phyloP scores from a whole-genome alignment of 1,139 yeast genomes.

The Debaryomyces psychrophilus region DNA sequence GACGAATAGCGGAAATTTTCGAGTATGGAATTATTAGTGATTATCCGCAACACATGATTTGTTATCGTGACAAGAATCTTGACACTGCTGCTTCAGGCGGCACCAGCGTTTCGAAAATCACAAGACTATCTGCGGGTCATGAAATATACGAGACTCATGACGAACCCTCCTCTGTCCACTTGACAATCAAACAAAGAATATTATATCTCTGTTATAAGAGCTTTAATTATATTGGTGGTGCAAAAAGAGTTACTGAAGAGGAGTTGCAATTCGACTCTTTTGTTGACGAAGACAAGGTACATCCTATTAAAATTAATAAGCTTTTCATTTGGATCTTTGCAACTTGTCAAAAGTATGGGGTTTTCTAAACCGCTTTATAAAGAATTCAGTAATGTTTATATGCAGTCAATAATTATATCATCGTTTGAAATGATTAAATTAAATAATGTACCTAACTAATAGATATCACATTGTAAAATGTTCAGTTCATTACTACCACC shows the following conservation, averaged over 20 bases:
- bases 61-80: slow-evolving; percentile 14
- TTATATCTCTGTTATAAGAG: slow-evolving; percentile 20
- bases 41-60: slow-evolving; percentile 49
- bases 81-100: slow-evolving; percentile 4
- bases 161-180: slow-evolving; percentile 13
- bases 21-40: slow-evolving; percentile 66
- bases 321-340: slow-evolving; percentile 29
- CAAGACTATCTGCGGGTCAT: slow-evolving; percentile 14
- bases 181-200: slow-evolving; percentile 28
- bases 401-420: neutral
- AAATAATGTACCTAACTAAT: neutral
- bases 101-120: slow-evolving; percentile 14
- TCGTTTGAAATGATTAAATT: neutral
- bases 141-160: slow-evolving; percentile 9
- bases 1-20: slow-evolving; percentile 27
- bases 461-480: slow-evolving; percentile 21
- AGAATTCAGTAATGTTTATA: neutral
- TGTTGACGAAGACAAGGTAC: slow-evolving; percentile 31
- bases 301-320: slow-evolving; percentile 19
- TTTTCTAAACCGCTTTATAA: slow-evolving; percentile 27
- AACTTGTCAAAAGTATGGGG: slow-evolving; percentile 36
- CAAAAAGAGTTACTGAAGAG: slow-evolving; percentile 23
- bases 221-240: slow-evolving; percentile 20
- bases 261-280: slow-evolving; percentile 27
- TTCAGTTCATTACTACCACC: slow-evolving; percentile 37